Evolutionary conservation across 2,329 filamentous ascomycete species (phyloP).

Genomic region (Cucurbitaria berberidis): DNA sequence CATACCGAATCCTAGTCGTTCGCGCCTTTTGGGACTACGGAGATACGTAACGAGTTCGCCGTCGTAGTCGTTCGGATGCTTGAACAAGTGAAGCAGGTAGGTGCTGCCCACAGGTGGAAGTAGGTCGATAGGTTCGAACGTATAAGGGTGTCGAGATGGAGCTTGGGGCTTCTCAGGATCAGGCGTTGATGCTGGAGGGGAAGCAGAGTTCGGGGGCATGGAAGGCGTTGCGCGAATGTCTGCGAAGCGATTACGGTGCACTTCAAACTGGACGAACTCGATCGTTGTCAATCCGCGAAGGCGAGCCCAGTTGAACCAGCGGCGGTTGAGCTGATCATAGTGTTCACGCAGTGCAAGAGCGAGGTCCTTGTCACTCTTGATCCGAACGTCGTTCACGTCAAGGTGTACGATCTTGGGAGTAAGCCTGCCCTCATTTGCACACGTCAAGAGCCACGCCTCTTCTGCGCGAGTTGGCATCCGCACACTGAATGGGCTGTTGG

Average conservation of each 20-base stretch:
- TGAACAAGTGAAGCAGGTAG: conserved; percentile 50
- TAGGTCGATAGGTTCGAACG: conserved; percentile 47
- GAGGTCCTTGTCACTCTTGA: conserved; percentile 46
- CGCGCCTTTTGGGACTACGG: conserved; percentile 43
- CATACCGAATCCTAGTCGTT: conserved; percentile 42
- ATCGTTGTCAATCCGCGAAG: conserved; percentile 47
- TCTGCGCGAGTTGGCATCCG: conserved; percentile 25
- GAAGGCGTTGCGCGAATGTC: conserved; percentile 48
- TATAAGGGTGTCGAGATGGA: conserved; percentile 40
- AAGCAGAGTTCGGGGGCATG: conserved; percentile 37
- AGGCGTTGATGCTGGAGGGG: conserved; percentile 12
- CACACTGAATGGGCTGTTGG: conserved; percentile 34
- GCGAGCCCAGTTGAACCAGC: conserved; percentile 41
- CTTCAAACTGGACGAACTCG: conserved; percentile 50
- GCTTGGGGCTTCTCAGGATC: conserved; percentile 16
- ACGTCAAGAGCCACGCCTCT: conserved; percentile 47
- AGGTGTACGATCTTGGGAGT: conserved; percentile 49
- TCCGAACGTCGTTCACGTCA: conserved; percentile 40
- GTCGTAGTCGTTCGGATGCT: conserved; percentile 50
- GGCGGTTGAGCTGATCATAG: conserved; percentile 42
- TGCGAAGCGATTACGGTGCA: conserved; percentile 50
- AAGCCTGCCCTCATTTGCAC: conserved; percentile 46
- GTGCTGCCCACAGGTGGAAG: conserved; percentile 47
- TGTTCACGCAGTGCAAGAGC: conserved; percentile 43
- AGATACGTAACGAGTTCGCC: conserved; percentile 47